Conservation (phyloP, 352 stramenopile species). For the Thalassiosira ordinaria region DNA sequence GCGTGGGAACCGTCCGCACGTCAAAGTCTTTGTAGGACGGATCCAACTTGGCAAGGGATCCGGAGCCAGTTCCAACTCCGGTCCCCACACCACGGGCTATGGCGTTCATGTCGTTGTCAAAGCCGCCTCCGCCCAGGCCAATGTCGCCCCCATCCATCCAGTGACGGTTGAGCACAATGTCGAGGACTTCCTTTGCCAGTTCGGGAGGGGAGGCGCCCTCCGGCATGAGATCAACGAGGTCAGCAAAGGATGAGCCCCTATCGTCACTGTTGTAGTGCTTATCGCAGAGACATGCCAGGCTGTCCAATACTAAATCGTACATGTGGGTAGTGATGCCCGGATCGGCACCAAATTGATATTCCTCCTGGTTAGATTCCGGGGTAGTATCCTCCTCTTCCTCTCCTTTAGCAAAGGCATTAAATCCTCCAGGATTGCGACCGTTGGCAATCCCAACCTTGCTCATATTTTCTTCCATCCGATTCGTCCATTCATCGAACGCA, state of each 20-base stretch:
- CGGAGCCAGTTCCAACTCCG: conserved; percentile 45
- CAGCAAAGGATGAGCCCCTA: conserved; percentile 18
- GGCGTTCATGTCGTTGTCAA: background rate
- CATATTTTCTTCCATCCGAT: conserved; percentile 48
- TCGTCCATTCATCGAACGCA: conserved; percentile 35
- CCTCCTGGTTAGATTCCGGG: conserved; percentile 18
- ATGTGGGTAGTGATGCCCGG: conserved; percentile 54
- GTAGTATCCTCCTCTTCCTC: conserved; percentile 2
- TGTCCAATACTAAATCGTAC: conserved; percentile 60
- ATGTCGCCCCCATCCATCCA: conserved; percentile 58
- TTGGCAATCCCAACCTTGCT: conserved; percentile 34
- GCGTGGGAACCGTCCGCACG: conserved; percentile 54
- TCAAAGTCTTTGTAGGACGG: conserved; percentile 42
- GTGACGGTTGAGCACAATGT: conserved; percentile 38
- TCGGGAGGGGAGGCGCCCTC: conserved; percentile 19
- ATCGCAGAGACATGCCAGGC: conserved; percentile 47
- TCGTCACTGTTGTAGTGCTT: conserved; percentile 24
- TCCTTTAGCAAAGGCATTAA: background rate
- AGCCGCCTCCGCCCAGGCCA: conserved; percentile 17
- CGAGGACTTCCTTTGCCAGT: conserved; percentile 47
- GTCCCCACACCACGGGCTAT: conserved; percentile 39
- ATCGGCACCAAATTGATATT: conserved; percentile 54
- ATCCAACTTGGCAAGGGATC: conserved; percentile 23
- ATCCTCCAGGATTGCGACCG: background rate
- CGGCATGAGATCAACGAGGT: conserved; percentile 45